These are phyloP conservation scores for Sonneratia alba DNA, from an alignment of 345 rosid species.

Conservation along the genomic window DNA sequence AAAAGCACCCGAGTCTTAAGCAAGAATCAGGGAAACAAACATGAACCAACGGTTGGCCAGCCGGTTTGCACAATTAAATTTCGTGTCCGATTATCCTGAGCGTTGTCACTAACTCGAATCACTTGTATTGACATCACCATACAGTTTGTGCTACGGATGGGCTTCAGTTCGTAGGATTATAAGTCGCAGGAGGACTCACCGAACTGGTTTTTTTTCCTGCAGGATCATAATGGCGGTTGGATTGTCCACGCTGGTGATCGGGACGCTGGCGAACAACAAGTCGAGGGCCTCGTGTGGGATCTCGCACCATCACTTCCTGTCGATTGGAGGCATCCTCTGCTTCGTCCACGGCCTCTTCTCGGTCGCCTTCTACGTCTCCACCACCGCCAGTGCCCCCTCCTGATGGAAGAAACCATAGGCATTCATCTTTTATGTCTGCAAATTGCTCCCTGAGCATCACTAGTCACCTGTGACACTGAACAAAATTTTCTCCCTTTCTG, in stretches of 20 bases:
- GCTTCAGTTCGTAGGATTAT: too few species aligned
- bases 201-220: slow-evolving; percentile 8
- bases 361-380: slow-evolving; percentile 73
- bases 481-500: too few species aligned
- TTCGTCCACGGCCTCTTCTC: slow-evolving; percentile 77
- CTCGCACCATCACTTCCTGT: slow-evolving; percentile 77
- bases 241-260: slow-evolving; percentile 63
- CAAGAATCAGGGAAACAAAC: too few species aligned
- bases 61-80: too few species aligned
- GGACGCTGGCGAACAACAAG: slow-evolving; percentile 65
- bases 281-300: slow-evolving; percentile 78
- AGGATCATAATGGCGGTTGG: slow-evolving; percentile 79
- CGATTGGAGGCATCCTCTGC: slow-evolving; percentile 82
- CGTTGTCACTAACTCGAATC: too few species aligned
- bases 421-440: neutral
- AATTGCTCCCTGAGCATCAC: neutral
- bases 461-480: too few species aligned
- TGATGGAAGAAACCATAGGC: neutral
- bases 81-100: too few species aligned
- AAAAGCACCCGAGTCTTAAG: too few species aligned
- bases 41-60: too few species aligned
- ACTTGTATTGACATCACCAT: too few species aligned
- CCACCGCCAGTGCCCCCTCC: slow-evolving; percentile 32
- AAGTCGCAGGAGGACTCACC: neutral
- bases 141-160: too few species aligned